These are phyloP conservation scores for Hibiscus mutabilis DNA, from an alignment of 345 rosid genomes.

Conservation along the genomic window DNA sequence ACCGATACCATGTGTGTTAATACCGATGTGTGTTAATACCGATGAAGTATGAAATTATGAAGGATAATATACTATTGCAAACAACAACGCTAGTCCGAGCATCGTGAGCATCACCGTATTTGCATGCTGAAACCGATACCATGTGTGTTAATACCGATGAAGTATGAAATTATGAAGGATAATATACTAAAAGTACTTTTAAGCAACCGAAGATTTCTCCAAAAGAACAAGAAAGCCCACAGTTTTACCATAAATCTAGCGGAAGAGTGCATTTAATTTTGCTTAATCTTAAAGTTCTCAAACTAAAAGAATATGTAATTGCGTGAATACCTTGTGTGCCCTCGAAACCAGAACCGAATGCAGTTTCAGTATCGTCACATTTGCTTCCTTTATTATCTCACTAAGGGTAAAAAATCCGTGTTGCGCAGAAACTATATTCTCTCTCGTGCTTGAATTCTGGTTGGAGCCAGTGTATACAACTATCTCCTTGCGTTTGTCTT, in stretches of 20 bases:
- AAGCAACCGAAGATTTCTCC: not conserved
- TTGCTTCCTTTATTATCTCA: slow-evolving; percentile 48
- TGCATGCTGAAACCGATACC: slow-evolving; percentile 48
- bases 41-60: not conserved
- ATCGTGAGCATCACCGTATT: slow-evolving; percentile 40
- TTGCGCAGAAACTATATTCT: slow-evolving; percentile 79
- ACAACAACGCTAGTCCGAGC: slow-evolving; percentile 35
- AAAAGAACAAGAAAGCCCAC: not conserved
- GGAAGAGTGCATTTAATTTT: not conserved
- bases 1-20: slow-evolving; percentile 1
- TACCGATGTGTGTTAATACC: not conserved
- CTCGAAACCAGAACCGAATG: slow-evolving; percentile 53
- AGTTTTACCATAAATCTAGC: not conserved
- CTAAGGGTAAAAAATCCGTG: slow-evolving; percentile 43
- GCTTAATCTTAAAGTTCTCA: slow-evolving; percentile 3
- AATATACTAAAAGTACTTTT: not conserved
- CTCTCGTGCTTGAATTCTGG: slow-evolving; percentile 38
- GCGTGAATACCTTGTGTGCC: slow-evolving; percentile 49
- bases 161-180: no score
- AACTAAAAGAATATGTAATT: not conserved
- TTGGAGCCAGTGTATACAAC: slow-evolving; percentile 54
- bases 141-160: no score
- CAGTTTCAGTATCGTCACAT: slow-evolving; percentile 57
- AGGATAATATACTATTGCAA: no score
- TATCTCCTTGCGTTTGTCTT: slow-evolving; percentile 37